phyloP scores from a whole-genome alignment of 164 flowering plant genomes.

The Sedum album region DNA sequence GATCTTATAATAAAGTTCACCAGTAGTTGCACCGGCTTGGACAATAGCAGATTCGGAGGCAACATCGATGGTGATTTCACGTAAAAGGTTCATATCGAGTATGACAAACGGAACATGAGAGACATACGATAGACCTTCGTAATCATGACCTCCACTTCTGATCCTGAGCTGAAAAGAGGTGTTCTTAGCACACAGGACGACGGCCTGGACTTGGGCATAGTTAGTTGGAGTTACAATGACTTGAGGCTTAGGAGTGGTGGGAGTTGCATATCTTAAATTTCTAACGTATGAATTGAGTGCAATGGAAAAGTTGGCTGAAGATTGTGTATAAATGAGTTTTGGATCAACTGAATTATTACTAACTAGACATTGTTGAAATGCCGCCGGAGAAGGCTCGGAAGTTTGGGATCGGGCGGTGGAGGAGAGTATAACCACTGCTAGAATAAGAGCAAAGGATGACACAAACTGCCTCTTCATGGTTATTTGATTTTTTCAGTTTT shows the following conservation, averaged over 20 bases:
- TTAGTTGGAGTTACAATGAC: not conserved
- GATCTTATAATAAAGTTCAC: slow-evolving; percentile 17
- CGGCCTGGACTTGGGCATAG: not conserved
- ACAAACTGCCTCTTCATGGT: not conserved
- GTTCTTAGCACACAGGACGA: not conserved
- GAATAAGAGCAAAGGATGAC: not conserved
- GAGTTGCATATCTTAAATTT: not conserved
- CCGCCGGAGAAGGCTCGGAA: not conserved
- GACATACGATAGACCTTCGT: not conserved
- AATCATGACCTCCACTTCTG: not conserved
- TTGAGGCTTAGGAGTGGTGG: slow-evolving; percentile 9
- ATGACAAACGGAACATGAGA: not conserved
- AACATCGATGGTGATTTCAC: not conserved
- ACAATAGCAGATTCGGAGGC: not conserved
- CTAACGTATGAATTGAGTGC: not conserved
- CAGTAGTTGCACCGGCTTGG: not conserved
- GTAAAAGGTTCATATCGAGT: not conserved
- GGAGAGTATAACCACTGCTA: not conserved
- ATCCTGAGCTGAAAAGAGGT: slow-evolving; percentile 2
- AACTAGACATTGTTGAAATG: not conserved
- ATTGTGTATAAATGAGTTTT: not conserved
- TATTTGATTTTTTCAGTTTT: too few species aligned
- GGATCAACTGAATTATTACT: not conserved
- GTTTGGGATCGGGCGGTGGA: not conserved
- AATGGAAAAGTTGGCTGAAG: not conserved